Percentiles rank a stretch among this genome's conserved stretches.
Conservation (phyloP, 495 filamentous ascomycete species). For the Penicillium canariense region DNA sequence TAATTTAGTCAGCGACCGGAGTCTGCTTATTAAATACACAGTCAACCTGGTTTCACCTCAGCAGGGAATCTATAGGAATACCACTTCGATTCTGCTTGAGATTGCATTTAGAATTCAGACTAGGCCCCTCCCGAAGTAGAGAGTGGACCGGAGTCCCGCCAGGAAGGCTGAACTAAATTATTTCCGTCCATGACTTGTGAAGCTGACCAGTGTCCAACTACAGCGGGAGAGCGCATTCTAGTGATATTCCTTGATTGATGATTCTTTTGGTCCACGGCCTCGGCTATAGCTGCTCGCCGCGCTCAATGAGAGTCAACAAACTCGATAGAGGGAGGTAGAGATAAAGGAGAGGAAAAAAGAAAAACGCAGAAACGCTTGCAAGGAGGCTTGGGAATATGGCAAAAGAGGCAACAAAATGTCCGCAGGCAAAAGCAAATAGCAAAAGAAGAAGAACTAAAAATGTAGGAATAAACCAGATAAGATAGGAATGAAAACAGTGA, state of each 20-base stretch:
- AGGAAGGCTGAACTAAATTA: no score
- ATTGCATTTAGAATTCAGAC: no score
- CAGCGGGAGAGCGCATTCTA: no score
- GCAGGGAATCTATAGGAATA: no score
- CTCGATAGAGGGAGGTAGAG: neutral
- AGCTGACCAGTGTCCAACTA: no score
- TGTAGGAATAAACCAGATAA: neutral
- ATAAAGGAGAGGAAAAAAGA: neutral
- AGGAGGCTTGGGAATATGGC: slow-evolving; percentile 37
- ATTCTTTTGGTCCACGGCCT: neutral
- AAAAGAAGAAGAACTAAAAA: neutral
- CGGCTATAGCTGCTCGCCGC: slow-evolving; percentile 14
- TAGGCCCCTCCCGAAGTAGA: no score
- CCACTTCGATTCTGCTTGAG: no score
- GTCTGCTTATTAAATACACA: no score
- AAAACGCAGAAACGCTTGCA: slow-evolving; percentile 19
- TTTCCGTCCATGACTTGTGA: no score
- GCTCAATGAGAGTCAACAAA: neutral
- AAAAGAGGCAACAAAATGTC: slow-evolving; percentile 23
- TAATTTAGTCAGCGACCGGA: neutral
- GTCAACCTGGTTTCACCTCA: neutral
- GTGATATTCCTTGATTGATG: no score
- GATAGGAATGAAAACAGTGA: neutral
- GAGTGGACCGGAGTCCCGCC: no score
- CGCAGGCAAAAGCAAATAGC: neutral